Base-by-base conservation (phyloP, 371 early-diverging fungal genomes). In the Synchytrium microbalum region DNA sequence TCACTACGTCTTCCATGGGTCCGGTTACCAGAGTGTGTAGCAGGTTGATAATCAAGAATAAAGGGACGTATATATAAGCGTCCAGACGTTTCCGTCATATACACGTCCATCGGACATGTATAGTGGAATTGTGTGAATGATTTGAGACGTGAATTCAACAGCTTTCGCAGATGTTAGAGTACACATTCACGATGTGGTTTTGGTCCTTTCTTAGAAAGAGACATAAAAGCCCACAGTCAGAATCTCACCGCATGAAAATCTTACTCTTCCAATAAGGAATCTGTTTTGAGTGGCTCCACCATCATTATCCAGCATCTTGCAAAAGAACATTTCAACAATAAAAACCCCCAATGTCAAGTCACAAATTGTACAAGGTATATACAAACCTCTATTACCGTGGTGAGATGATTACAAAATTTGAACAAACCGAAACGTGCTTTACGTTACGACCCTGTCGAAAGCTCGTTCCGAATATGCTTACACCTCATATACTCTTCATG, bases 21-120 rank as follows among this genome's bases (percentile, higher is more conserved):
- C 79, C 79, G 76, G 31, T 75, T 68, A 1, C 79, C 79, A 25
- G 64, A 68, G 63, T 75, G 74, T 33, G n/a, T n/a, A 1, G 64
- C 60, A 2, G 24, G 32, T 13, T 13, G 19, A 13, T 54, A 51
- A 8, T 64, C 54, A 54, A 61, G 69, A 1, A 30, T 53, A 32
- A 76, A 75, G 3, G 28, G 19, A 1, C 79, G 56, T 72, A 65
- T 29, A 76, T 59, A 19, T 76, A 61, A 0, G 74, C 75, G 62
- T 75, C 66, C 55, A 28, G 27, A 79, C 67, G 38, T 75, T 51
- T 0, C 79, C 79, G 19, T 66, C 67, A 61, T 77, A 79, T 3
- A 29, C 32, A 33, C 70, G 68, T 8, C 76, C 75, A 46, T 72
- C 66, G 13, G 51, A 67, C 72, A 73, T 75, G 32, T 30, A 13